Evolutionary conservation across 2,329 filamentous ascomycete species (phyloP), one percentile per base, ranked within the genome.

Genomic region (Fusarium hostae): DNA sequence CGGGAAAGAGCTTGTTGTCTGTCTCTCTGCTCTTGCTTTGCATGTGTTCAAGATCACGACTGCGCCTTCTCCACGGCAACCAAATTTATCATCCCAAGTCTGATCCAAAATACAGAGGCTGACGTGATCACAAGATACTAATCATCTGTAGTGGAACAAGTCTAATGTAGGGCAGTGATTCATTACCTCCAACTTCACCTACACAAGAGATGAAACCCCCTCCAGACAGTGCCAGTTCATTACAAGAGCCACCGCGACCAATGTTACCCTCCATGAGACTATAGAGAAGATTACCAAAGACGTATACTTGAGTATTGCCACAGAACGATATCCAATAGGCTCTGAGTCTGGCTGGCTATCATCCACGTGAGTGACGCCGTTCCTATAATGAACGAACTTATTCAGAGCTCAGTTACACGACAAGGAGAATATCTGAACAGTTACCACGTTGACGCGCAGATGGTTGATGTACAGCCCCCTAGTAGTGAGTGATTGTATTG

Each of bases 401-500:
- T 47, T 16, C 26, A 47, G 22, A 34, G 40, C n/a, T 65, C 41
- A 59, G 57, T 66, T 58, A 59, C 66, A 57, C 56, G 16, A 13
- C 28, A 22, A 66, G 43, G 44, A 60, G 30, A 59, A 34, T 41
- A 12, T 67, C 39, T 57, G 41, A 47, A 41, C 22, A 12, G 20
- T 16, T 13, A 47, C 47, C 37, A 56, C 41, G 24, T 58, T 44
- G 43, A 28, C 22, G 11, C 55, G 66, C 26, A 65, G 32, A 54
- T 54, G 55, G 22, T 39, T 50, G 32, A 59, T 63, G 59, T 47
- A 32, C 55, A 63, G 47, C 61, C 66, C 72, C 58, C 44, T 34
- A 48, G 32, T 54, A 50, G 48, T 34, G 41, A 58, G 59, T 58
- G 59, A 56, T 56, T 71, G 63, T 62, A 69, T 62, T 68, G 63